Base-by-base conservation (phyloP, 2,329 filamentous ascomycete genomes). In the Thelonectria rubi region DNA sequence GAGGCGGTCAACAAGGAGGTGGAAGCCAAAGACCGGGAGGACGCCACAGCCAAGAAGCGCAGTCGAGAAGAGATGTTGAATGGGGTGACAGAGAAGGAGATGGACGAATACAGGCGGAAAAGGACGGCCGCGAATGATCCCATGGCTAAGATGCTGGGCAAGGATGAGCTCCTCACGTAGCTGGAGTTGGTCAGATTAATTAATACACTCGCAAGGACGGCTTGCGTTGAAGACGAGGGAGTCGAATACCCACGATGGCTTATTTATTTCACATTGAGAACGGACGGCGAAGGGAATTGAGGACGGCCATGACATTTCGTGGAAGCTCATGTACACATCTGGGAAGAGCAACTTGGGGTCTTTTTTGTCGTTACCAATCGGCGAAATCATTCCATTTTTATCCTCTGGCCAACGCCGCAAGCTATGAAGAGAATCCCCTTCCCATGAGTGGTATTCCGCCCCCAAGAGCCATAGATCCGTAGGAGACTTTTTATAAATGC, bases 101-200 rank as follows among this genome's bases (percentile, higher is more conserved):
- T 97, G 80, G 94, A 97, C 60, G 88, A 90, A 62, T 97, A 96
- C 75, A 87, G 93, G 69, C 86, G 87, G 68, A 94, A 93, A 74
- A 84, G 89, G 65, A 86, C 87, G 53, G 88, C 87, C 26, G 88
- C 89, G 1, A 86, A 92, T 65, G 94, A 97, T 79, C 94, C 94
- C 0, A 97, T 97, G 94, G 91, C 92, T 1, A 88, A 87, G 6
- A 87, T 92, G 69, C 76, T 96, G 47, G 91, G 91, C 21, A 91
- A 88, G 74, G 91, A 93, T 73, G 87, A 91, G 69, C 61, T 67
- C 37, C 58, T 73, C 47, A 63, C 64, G 67, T 73, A 74, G 62
- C 61, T n/a, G n/a, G n/a, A 26, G 51, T 42, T 17, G 15, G 20
- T 12, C 20, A 20, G 12, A 43, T 43, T 20, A 45, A 9, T 45